These are phyloP conservation scores for Xanthoconium stramineum DNA, from an alignment of 768 basidiomycete species.

Conservation along the genomic window DNA sequence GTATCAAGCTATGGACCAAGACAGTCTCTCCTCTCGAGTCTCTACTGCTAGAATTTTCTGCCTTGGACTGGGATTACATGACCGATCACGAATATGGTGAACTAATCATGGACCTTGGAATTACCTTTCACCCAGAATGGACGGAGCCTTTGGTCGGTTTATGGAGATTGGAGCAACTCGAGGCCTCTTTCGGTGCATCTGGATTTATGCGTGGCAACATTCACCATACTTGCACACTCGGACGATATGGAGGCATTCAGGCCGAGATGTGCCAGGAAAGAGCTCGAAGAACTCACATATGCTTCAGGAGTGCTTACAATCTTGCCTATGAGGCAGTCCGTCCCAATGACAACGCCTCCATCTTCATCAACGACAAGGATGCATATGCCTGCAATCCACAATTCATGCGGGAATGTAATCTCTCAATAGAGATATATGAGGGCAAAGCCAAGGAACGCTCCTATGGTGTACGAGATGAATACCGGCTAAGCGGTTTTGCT, in stretches of 20 bases:
- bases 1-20: constrained; percentile 2
- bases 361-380: background rate
- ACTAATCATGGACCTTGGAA: background rate
- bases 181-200: background rate
- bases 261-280: background rate
- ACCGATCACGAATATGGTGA: background rate
- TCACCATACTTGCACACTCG: background rate
- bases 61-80: background rate
- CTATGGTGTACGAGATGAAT: constrained; percentile 7
- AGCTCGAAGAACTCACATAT: background rate
- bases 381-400: background rate
- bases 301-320: background rate
- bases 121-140: background rate
- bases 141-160: background rate
- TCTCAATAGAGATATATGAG: background rate
- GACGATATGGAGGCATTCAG: constrained; percentile 1
- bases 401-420: background rate
- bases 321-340: background rate
- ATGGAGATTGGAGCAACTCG: background rate
- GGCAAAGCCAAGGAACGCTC: background rate
- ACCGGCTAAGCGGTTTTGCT: constrained; percentile 4
- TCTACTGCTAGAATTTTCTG: background rate
- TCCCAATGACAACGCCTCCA: background rate
- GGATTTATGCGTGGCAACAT: background rate
- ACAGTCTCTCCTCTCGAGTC: background rate